These are phyloP conservation scores for Diddensiella transvaalensis DNA, from an alignment of 805 yeast genomes.

Conservation along the genomic window DNA sequence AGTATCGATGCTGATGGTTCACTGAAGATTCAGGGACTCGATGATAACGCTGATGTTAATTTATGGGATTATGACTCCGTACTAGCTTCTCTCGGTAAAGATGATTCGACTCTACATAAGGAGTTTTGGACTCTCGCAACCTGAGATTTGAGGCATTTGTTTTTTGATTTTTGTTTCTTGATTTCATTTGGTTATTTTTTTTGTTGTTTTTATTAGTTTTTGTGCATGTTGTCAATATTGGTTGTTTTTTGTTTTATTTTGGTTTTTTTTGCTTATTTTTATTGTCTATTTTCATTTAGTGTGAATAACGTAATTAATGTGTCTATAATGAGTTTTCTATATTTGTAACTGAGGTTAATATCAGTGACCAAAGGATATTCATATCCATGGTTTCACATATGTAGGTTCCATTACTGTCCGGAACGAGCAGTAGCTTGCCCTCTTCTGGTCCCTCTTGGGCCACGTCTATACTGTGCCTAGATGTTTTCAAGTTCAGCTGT, in stretches of 20 bases:
- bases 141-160: conserved; percentile 1
- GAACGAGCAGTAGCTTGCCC: conserved; percentile 24
- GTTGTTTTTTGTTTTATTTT: not conserved
- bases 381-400: conserved; percentile 42
- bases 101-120: conserved; percentile 19
- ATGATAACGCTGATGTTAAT: conserved; percentile 13
- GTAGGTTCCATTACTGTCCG: conserved; percentile 34
- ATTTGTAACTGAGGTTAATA: conserved; percentile 37
- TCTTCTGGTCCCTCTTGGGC: conserved; percentile 29
- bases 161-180: conserved; percentile 6
- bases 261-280: not conserved
- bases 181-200: not conserved
- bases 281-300: conserved; percentile 10
- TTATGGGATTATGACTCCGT: conserved; percentile 28
- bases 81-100: conserved; percentile 23
- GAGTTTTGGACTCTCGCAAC: conserved; percentile 28
- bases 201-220: not conserved
- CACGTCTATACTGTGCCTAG: conserved; percentile 16
- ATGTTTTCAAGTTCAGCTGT: conserved; percentile 19
- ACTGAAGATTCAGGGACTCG: conserved; percentile 16
- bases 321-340: conserved; percentile 31
- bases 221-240: not conserved
- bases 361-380: conserved; percentile 44
- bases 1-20: conserved; percentile 9
- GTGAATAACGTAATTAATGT: conserved; percentile 13